These are phyloP conservation scores for Protea cynaroides DNA, from an alignment of 164 flowering plant genomes.

Conservation along the genomic window DNA sequence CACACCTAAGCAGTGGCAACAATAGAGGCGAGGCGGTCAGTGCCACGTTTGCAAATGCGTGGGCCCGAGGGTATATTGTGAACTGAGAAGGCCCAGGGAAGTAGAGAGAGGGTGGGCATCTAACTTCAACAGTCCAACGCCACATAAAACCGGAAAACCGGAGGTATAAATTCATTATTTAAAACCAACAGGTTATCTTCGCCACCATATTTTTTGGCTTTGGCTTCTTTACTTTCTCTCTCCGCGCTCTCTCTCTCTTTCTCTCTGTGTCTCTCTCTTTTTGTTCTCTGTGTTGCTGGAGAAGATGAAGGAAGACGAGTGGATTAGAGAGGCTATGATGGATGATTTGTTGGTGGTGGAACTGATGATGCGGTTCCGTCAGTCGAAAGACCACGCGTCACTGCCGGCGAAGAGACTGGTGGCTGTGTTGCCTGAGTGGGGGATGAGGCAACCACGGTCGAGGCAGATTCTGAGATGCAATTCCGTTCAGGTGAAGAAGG, in stretches of 20 bases:
- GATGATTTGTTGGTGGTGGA: constrained; percentile 29
- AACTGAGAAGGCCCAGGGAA: no score
- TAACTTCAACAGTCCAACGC: constrained; percentile 12
- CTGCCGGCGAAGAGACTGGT: neutral
- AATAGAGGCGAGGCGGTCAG: no score
- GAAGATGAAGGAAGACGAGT: constrained; percentile 22
- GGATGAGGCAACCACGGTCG: constrained; percentile 39
- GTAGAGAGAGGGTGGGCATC: constrained; percentile 5
- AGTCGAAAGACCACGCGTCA: constrained; percentile 3
- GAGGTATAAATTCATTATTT: constrained; percentile 3
- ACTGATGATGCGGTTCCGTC: constrained; percentile 24
- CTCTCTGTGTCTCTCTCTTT: neutral
- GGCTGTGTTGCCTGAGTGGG: constrained; percentile 31
- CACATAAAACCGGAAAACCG: constrained; percentile 16
- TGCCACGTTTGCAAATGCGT: no score
- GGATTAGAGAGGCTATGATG: constrained; percentile 30
- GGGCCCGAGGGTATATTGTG: no score
- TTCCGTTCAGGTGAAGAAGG: constrained; percentile 9
- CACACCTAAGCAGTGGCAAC: no score
- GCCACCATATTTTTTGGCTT: constrained; percentile 3
- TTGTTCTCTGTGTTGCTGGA: neutral
- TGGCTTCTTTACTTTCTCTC: constrained; percentile 5
- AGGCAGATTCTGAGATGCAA: constrained; percentile 8
- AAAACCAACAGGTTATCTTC: constrained; percentile 5
- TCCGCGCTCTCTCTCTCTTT: neutral